phyloP scores from a whole-genome alignment of 2,329 filamentous ascomycete species.

The Ophiognomonia clavigignenti-juglandacearum region DNA sequence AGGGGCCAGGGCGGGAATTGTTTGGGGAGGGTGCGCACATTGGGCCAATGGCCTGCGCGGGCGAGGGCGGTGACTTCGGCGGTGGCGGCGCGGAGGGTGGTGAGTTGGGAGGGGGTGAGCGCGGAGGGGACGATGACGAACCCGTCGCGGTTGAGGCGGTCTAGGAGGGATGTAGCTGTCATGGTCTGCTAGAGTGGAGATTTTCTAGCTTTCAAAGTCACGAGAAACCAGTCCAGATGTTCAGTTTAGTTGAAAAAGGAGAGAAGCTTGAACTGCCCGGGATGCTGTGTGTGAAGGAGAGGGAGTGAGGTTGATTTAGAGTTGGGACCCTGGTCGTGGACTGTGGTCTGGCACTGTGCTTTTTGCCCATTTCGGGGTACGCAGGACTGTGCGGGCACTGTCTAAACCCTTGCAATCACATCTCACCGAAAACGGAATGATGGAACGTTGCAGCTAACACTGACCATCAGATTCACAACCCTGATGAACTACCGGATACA shows the following conservation, averaged over 20 bases:
- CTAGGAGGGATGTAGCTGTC: conserved; percentile 13
- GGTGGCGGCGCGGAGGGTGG: conserved; percentile 56
- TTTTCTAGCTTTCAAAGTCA: not conserved
- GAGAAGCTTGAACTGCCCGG: not conserved
- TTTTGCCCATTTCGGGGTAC: not conserved
- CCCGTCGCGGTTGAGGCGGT: conserved; percentile 18
- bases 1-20: conserved; percentile 79
- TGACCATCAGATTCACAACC: too few relatives aligned
- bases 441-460: conserved; percentile 14
- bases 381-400: not conserved
- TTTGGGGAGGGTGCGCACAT: conserved; percentile 79
- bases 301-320: conserved; percentile 9
- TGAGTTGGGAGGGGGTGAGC: conserved; percentile 51
- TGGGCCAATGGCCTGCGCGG: conserved; percentile 70
- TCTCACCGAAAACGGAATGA: not conserved
- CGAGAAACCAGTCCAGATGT: not conserved
- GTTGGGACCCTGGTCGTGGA: not conserved
- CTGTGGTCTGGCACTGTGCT: too few relatives aligned
- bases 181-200: conserved; percentile 2
- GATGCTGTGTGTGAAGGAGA: not conserved
- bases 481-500: too few relatives aligned
- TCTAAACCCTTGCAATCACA: not conserved
- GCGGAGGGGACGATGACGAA: conserved; percentile 69
- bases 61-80: conserved; percentile 54
- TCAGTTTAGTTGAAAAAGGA: not conserved